Base-by-base conservation (phyloP, 768 basidiomycete genomes). In the Leccinum subtestaceum region DNA sequence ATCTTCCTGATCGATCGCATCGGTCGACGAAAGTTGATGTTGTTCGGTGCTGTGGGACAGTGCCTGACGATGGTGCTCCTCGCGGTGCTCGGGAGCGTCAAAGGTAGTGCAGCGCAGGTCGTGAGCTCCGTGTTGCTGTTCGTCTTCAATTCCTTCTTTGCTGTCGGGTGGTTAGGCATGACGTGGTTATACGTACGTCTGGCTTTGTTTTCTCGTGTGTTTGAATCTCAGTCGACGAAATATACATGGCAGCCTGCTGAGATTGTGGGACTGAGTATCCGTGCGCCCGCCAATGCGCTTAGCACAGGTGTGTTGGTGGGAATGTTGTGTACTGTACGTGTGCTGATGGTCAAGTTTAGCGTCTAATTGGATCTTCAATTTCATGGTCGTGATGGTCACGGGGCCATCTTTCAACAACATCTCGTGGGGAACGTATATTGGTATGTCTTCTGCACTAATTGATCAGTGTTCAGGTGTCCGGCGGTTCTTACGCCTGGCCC, bases 71-170 rank as follows among this genome's bases (percentile, higher is more conserved):
- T 87, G n/a, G n/a, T n/a, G n/a, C n/a, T n/a, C n/a, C n/a, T n/a
- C n/a, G n/a, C n/a, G 85, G 70, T 84, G 23, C 73, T 84, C 21
- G 84, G 83, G n/a, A 80, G 78, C 55, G 72, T 83, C 53, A 75
- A 78, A 53, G 81, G 76, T 32, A 69, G 71, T n/a, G n/a, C 75
- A 1, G 73, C 81, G 4, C 81, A 83, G 55, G 73, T 83, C 47
- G 75, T 79, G 15, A 83, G 84, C 27, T 76, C 82, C 0, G 76
- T 87, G 36, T 66, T 86, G 2, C 70, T 88, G 1, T 88, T 89
- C 67, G 79, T 86, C n/a, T 88, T 86, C 77, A 87, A 87, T 70
- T 83, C 82, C 15, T 84, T 85, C 74, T 89, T 89, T 65, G 85
- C 85, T 0, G 71, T 86, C 55, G 86, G 86, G 0, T 89, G 86